These are phyloP conservation scores for Aeminium ludgeri DNA, from an alignment of 495 filamentous ascomycete species.

Conservation along the genomic window DNA sequence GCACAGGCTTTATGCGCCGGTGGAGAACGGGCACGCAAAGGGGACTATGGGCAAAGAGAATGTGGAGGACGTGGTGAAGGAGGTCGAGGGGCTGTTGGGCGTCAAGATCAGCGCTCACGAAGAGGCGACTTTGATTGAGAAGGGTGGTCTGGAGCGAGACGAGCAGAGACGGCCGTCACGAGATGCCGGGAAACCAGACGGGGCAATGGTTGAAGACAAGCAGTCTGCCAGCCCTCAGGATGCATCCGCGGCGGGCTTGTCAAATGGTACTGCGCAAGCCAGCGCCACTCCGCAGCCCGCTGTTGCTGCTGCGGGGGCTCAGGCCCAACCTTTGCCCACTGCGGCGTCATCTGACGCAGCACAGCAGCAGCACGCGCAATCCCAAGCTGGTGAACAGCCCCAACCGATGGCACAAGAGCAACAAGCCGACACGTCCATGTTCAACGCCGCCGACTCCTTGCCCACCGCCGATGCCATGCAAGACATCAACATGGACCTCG, in stretches of 20 bases:
- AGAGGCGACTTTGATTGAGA: constrained; percentile 22
- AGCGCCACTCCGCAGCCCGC: too few species aligned
- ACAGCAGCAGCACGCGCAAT: constrained; percentile 10
- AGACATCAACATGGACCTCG: constrained; percentile 8
- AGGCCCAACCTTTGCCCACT: too few species aligned
- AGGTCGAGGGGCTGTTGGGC: constrained; percentile 20
- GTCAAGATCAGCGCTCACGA: constrained; percentile 18
- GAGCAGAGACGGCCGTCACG: constrained; percentile 14
- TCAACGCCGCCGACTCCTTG: too few species aligned
- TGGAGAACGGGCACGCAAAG: constrained; percentile 1
- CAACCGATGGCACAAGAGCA: constrained; percentile 17
- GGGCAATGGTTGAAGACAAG: too few species aligned
- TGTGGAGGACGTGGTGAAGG: constrained; percentile 19
- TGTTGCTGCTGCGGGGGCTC: too few species aligned
- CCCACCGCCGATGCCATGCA: too few species aligned
- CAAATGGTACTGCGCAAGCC: too few species aligned
- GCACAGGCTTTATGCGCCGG: constrained; percentile 2
- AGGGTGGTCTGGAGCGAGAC: constrained; percentile 23
- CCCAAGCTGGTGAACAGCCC: constrained; percentile 16
- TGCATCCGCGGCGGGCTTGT: too few species aligned
- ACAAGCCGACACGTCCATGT: background rate
- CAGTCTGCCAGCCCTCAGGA: too few species aligned
- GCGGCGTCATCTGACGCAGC: too few species aligned
- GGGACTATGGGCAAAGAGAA: constrained; percentile 12
- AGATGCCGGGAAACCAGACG: too few species aligned